A percentile compares a stretch with the other conserved stretches of the same genome.
Evolutionary conservation across 2,329 filamentous ascomycete species (phyloP).

Genomic region (Herpomyces periplanetae): DNA sequence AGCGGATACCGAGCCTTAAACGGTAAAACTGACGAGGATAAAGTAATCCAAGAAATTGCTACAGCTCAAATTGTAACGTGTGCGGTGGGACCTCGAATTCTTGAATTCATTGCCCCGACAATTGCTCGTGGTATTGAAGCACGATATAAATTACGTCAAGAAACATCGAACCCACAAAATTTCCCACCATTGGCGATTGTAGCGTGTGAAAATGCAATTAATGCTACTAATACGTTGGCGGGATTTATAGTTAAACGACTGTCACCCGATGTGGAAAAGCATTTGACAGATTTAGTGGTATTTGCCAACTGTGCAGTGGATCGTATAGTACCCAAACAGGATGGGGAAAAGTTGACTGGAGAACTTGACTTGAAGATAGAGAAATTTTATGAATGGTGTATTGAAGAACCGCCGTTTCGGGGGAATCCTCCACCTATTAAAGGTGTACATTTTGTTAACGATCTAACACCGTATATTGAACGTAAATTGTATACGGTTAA

Average conservation of each 20-base stretch:
- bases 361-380: conserved; percentile 78
- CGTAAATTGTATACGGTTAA: conserved; percentile 98
- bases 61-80: conserved; percentile 74
- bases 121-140: conserved; percentile 74
- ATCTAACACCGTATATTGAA: conserved; percentile 84
- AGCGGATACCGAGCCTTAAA: conserved; percentile 92
- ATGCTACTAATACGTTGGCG: conserved; percentile 56
- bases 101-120: conserved; percentile 77
- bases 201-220: conserved; percentile 91
- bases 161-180: too few relatives aligned
- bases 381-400: conserved; percentile 97
- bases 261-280: conserved; percentile 19
- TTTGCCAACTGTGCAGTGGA: conserved; percentile 97
- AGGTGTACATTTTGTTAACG: conserved; percentile 65
- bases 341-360: conserved; percentile 24
- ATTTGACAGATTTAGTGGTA: conserved; percentile 30
- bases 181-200: conserved; percentile 74
- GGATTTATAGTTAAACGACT: conserved; percentile 40
- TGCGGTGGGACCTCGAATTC: conserved; percentile 75
- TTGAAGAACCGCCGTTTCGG: conserved; percentile 51
- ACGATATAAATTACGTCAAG: conserved; percentile 18
- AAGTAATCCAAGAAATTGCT: conserved; percentile 47
- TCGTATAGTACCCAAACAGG: conserved; percentile 78
- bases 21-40: conserved; percentile 43
- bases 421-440: conserved; percentile 28